Evolutionary conservation across 371 early-diverging fungal species (phyloP), one percentile per base, ranked within the genome.

Genomic region (Circinella minor): DNA sequence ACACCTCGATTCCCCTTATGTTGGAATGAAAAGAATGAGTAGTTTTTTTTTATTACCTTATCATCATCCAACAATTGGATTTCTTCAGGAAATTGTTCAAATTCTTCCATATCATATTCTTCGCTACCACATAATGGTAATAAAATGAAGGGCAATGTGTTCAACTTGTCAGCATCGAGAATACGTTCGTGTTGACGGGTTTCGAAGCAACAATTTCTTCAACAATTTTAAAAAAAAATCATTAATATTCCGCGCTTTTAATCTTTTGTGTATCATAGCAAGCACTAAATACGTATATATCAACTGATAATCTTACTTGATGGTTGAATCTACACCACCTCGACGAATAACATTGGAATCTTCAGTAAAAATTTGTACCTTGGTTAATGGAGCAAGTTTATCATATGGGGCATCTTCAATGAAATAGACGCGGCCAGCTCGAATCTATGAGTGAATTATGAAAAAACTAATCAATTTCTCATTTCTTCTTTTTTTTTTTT

Each of bases 31-130:
- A 46, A 47, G 10, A 10, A 46, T 48, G 3, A 37, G 10, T 13
- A 63, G 14, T 46, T 14, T 15, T 13, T 47, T 60, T 15, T 34
- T 38, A 14, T 54, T 76, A 85, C 85, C 80, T 96, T 96, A 55
- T 90, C 89, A 20, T 90, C 88, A 55, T 89, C 94, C 63, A 96
- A 77, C 17, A 98, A 78, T 77, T 95, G 96, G 48, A 96, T 89
- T 75, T 96, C 96, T 64, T 95, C 95, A 0, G 96, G 98, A 87
- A 97, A 94, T 47, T 89, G 89, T 55, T 96, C 96, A 89, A 94
- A 94, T 68, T 97, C 96, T 66, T 94, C 96, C 51, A 91, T 84
- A 68, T 91, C 91, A 70, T 92, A 95, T 68, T 97, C 97, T 71
- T 97, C 97, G 6, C 92, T 93, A 20, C 97, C 98, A 70, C 93